These are phyloP conservation scores for Trypanosoma avium DNA, from an alignment of 208 protist species.

Conservation along the genomic window DNA sequence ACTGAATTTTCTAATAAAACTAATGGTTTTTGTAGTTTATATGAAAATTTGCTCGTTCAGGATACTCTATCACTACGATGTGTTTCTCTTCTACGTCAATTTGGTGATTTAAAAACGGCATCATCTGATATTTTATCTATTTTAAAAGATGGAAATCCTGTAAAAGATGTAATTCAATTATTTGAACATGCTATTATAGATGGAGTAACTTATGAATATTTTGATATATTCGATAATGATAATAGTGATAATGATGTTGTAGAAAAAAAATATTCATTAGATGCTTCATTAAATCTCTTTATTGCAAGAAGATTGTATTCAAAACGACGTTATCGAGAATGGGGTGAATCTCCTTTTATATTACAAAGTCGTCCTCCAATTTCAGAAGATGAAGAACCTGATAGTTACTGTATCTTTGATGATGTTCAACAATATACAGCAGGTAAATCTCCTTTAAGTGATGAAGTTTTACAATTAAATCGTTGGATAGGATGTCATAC, in stretches of 20 bases:
- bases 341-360: slow-evolving; percentile 53
- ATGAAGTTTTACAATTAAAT: slow-evolving; percentile 45
- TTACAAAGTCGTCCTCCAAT: slow-evolving; percentile 47
- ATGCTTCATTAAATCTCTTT: slow-evolving; percentile 63
- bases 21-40: not conserved
- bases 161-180: slow-evolving; percentile 3
- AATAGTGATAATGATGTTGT: not conserved
- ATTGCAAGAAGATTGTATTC: slow-evolving; percentile 71
- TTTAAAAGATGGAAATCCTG: not conserved
- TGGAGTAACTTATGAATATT: slow-evolving; percentile 3
- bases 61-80: slow-evolving; percentile 5
- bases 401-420: slow-evolving; percentile 72
- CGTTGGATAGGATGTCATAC: slow-evolving; percentile 78
- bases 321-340: slow-evolving; percentile 28
- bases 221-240: not conserved
- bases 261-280: no score
- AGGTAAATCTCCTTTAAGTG: slow-evolving; percentile 35
- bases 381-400: slow-evolving; percentile 64
- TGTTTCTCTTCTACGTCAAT: slow-evolving; percentile 15
- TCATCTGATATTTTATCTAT: not conserved
- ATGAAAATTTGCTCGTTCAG: slow-evolving; percentile 14
- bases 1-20: not conserved
- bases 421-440: slow-evolving; percentile 69
- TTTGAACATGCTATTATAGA: slow-evolving; percentile 16
- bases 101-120: slow-evolving; percentile 13